Percentiles rank a stretch among this genome's conserved stretches.
Evolutionary conservation across 176 grass and related monocot genomes (phyloP).

Genomic region (Pharus latifolius): DNA sequence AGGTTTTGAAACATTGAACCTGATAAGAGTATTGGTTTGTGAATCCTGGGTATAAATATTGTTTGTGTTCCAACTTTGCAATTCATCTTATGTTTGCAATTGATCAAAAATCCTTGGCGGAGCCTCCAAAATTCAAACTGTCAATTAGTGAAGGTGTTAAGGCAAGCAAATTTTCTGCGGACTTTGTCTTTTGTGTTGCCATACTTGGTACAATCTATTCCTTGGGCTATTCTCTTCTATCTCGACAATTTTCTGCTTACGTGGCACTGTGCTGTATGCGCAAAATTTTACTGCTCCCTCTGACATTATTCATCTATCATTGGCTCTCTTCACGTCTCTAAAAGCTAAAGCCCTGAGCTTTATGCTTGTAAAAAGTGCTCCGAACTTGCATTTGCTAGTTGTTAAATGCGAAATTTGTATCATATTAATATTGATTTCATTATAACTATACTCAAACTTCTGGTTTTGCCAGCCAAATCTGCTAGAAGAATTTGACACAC

Average conservation of each 20-base stretch:
- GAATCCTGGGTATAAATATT: no score
- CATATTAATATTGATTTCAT: neutral
- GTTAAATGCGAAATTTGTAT: neutral
- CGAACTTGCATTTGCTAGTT: neutral
- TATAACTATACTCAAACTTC: neutral
- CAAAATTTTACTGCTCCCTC: neutral
- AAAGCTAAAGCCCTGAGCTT: neutral
- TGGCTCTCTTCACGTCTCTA: neutral
- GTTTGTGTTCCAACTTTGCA: no score
- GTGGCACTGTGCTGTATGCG: neutral
- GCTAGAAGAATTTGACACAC: constrained; percentile 58
- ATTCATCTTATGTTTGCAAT: no score
- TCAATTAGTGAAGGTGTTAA: no score
- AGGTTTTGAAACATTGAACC: neutral
- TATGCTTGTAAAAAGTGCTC: neutral
- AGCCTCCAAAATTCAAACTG: no score
- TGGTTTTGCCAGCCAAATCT: constrained; percentile 58
- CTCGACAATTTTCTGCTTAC: neutral
- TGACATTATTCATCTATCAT: neutral
- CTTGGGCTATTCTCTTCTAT: neutral
- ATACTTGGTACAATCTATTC: no score
- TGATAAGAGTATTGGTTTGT: neutral
- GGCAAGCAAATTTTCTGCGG: no score
- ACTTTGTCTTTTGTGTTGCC: no score
- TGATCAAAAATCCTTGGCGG: no score